Base-by-base conservation (phyloP, 495 filamentous ascomycete genomes). In the Aspergillus conjunctus region DNA sequence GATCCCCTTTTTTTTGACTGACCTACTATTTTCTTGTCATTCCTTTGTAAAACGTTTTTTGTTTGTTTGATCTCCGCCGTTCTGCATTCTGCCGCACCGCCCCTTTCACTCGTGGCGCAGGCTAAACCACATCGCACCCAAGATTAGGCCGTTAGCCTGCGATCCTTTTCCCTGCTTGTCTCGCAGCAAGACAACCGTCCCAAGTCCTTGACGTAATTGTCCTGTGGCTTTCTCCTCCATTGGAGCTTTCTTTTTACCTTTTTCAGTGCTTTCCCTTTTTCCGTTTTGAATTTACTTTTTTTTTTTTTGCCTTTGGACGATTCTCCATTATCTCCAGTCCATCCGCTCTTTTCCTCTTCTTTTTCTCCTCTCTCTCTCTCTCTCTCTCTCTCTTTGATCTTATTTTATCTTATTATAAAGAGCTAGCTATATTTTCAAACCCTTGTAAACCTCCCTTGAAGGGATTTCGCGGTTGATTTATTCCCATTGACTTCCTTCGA, bases 191-290 rank as follows among this genome's bases (percentile, higher is more conserved):
- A 62, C 60, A 63, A 63, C 60, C 49, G 53, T 60, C 58, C 51
- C 50, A 43, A 46, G 58, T 59, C 59, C 59, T 62, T 68, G 65
- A 68, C 65, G 65, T 68, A 68, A 68, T 68, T 62, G 61, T 58
- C 51, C 54, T 63, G 64, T 62, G 59, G 60, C 51, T 60, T 62
- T 49, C 30, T 34, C 50, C 32, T 22, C 49, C 57, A 60, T 66
- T 66, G 60, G 57, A 51, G 48, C 41, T 52, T 48, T 41, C 43
- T 20, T 6, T 18, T 10, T 50, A 45, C 56, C 26, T 50, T 55
- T 53, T 26, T 48, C 20, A 17, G 43, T n/a, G 21, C 11, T 48
- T 56, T 51, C 6, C n/a, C 55, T 58, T 58, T 51, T 34, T 20
- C 32, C 33, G 33, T 20, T 26, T 58, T 58, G 4, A 5, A 34